phyloP scores from a whole-genome alignment of 805 yeast genomes.

The Spencermartinsiella europaea region DNA sequence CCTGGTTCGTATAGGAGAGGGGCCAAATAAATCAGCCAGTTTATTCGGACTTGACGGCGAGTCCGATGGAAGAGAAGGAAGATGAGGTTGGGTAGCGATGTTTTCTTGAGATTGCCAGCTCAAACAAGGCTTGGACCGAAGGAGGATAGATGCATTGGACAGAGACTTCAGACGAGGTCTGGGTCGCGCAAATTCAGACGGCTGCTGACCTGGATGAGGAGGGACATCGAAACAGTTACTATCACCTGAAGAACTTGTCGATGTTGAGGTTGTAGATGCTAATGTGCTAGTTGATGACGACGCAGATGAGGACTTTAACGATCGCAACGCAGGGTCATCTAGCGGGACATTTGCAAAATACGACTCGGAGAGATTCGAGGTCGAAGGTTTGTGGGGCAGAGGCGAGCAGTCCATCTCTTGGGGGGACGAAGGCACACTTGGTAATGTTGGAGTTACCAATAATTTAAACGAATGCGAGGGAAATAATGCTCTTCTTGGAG shows the following conservation, averaged over 20 bases:
- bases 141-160: conserved; percentile 18
- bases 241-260: background rate
- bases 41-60: background rate
- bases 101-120: conserved; percentile 1
- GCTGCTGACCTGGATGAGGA: conserved; percentile 7
- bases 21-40: conserved; percentile 5
- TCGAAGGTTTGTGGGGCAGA: conserved; percentile 13
- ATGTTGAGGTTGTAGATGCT: conserved; percentile 1
- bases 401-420: conserved; percentile 11
- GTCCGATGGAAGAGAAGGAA: background rate
- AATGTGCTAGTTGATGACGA: conserved; percentile 1
- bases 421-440: conserved; percentile 7
- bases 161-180: conserved; percentile 14
- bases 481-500: conserved; percentile 32
- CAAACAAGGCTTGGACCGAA: conserved; percentile 13
- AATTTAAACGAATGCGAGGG: conserved; percentile 15
- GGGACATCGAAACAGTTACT: background rate
- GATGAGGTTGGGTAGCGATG: background rate
- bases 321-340: no score
- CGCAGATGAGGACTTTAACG: background rate
- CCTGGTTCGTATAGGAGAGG: conserved; percentile 7
- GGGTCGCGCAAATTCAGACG: background rate
- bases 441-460: background rate
- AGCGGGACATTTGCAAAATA: background rate
- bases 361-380: background rate